A percentile compares a stretch with the other conserved stretches of the same genome.
Evolutionary conservation across 139 green algal genomes (phyloP).

Genomic region (Astrephomene gubernaculifera): DNA sequence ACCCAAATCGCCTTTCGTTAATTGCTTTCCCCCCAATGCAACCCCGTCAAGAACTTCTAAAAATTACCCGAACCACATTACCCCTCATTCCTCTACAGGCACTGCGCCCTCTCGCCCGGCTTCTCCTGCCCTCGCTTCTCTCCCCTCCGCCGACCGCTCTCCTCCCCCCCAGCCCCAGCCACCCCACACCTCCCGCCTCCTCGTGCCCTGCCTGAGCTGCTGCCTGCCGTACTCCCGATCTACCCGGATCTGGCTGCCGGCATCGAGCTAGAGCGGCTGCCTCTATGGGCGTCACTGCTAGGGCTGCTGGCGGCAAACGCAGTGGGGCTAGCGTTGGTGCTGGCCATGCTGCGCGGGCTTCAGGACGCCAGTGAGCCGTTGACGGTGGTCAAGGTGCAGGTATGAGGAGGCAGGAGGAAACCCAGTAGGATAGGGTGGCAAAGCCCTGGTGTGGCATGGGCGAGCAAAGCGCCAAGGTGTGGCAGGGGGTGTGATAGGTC

Average conservation of each 20-base stretch:
- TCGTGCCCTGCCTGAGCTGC: not conserved
- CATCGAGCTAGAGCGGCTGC: slow-evolving; percentile 32
- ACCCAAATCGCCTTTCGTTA: too few species aligned
- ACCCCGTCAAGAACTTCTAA: too few species aligned
- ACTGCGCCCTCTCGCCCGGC: too few species aligned
- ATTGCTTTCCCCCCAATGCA: too few species aligned
- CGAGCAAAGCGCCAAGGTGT: too few species aligned
- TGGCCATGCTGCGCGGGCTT: slow-evolving; percentile 13
- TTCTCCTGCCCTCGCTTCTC: too few species aligned
- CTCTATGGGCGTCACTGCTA: slow-evolving; percentile 34
- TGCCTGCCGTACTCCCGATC: not conserved
- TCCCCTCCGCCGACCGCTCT: not conserved
- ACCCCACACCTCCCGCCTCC: not conserved
- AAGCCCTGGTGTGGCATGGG: too few species aligned
- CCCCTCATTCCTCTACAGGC: too few species aligned
- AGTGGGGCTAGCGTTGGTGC: slow-evolving; percentile 13
- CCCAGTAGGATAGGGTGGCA: too few species aligned
- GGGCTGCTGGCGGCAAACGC: slow-evolving; percentile 45
- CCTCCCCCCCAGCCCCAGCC: not conserved
- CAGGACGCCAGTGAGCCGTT: slow-evolving; percentile 39
- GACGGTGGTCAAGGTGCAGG: slow-evolving; percentile 42
- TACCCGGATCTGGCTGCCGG: slow-evolving; percentile 31
- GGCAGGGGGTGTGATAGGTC: too few species aligned
- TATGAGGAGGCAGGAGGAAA: not conserved
- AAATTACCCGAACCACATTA: too few species aligned